phyloP scores from a whole-genome alignment of 805 yeast species.

The Sugiyamaella valdiviana region DNA sequence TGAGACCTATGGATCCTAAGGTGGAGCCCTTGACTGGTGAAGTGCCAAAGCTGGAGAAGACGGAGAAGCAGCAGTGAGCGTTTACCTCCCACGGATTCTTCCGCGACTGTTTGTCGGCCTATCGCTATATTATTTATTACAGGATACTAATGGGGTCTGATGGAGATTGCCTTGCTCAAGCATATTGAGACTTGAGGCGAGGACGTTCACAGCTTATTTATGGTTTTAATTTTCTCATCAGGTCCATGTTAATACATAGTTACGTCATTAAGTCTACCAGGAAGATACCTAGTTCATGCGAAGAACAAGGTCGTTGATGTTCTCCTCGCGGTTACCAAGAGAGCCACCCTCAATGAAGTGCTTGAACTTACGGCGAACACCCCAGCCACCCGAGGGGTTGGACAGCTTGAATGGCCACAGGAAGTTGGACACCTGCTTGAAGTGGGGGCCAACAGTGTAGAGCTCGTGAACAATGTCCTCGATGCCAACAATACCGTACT shows the following conservation, averaged over 20 bases:
- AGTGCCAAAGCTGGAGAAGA: neutral
- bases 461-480: constrained; percentile 80
- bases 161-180: too few relatives aligned
- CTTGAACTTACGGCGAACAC: constrained; percentile 72
- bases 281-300: constrained; percentile 52
- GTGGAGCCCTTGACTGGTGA: neutral
- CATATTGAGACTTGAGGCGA: too few relatives aligned
- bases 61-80: too few relatives aligned
- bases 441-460: constrained; percentile 77
- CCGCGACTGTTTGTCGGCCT: too few relatives aligned
- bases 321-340: constrained; percentile 76
- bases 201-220: too few relatives aligned
- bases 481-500: constrained; percentile 66
- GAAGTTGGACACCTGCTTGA: constrained; percentile 81
- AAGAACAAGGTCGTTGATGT: constrained; percentile 68
- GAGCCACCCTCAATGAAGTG: constrained; percentile 83
- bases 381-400: constrained; percentile 80
- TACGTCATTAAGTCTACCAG: neutral
- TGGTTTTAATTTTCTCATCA: too few relatives aligned
- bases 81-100: too few relatives aligned
- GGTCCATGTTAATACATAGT: neutral
- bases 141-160: too few relatives aligned
- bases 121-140: too few relatives aligned
- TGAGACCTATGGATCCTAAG: constrained; percentile 3
- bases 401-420: constrained; percentile 82